Conservation (phyloP, 1,284 basidiomycete species). For the Pyrrhoderma lamaoense region DNA sequence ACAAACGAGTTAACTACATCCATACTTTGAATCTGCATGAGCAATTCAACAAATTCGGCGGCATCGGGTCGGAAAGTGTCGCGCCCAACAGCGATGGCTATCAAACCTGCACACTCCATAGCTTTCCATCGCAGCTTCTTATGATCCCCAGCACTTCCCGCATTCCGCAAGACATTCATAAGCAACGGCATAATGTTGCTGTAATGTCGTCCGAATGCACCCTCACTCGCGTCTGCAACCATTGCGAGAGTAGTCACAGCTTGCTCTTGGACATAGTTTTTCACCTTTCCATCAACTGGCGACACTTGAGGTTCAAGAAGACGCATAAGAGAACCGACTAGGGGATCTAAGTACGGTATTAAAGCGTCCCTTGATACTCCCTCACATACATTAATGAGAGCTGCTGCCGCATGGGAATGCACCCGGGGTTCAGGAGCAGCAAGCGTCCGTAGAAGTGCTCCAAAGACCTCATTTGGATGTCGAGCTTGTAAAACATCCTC, state of each 20-base stretch:
- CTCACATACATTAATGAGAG: slow-evolving; percentile 86
- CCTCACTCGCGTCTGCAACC: slow-evolving; percentile 76
- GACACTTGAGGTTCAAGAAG: slow-evolving; percentile 43
- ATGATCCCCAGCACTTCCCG: slow-evolving; percentile 51
- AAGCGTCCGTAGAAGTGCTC: slow-evolving; percentile 63
- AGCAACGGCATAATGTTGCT: slow-evolving; percentile 69
- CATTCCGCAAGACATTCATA: slow-evolving; percentile 62
- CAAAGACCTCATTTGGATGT: slow-evolving; percentile 61
- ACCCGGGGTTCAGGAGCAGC: slow-evolving; percentile 77
- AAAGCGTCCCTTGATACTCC: slow-evolving; percentile 68
- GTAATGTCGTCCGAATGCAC: slow-evolving; percentile 66
- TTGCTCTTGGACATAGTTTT: slow-evolving; percentile 75
- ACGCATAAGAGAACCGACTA: slow-evolving; percentile 64
- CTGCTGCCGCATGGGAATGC: slow-evolving; percentile 76
- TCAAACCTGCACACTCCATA: slow-evolving; percentile 81
- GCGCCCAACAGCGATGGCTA: slow-evolving; percentile 76
- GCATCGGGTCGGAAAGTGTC: slow-evolving; percentile 74
- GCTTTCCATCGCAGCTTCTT: slow-evolving; percentile 66
- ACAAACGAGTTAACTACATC: slow-evolving; percentile 15
- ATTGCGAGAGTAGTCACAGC: slow-evolving; percentile 77
- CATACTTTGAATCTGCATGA: slow-evolving; percentile 75
- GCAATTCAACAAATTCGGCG: slow-evolving; percentile 57
- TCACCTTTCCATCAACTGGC: slow-evolving; percentile 22
- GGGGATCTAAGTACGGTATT: slow-evolving; percentile 66
- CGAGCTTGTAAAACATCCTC: slow-evolving; percentile 75